Evolutionary conservation across 768 basidiomycete species (phyloP).

Genomic region (Leucosporidium yakuticum): DNA sequence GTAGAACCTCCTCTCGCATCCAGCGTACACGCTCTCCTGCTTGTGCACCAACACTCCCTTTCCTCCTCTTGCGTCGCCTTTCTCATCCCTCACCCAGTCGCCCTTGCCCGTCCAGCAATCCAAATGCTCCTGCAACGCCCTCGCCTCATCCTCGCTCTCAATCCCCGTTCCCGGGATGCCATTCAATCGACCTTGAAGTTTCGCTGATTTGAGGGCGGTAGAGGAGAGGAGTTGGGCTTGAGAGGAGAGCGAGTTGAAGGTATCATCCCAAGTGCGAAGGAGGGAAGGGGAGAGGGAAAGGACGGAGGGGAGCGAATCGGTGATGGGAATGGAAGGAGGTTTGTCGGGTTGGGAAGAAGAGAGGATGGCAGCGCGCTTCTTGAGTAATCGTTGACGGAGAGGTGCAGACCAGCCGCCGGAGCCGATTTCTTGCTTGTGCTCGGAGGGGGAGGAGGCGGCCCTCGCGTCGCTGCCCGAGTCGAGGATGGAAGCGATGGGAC

Average conservation of each 20-base stretch:
- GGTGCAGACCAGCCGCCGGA: too few species aligned
- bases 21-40: slow-evolving; percentile 27
- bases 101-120: slow-evolving; percentile 30
- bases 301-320: background rate
- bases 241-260: background rate
- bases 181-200: background rate
- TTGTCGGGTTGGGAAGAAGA: background rate
- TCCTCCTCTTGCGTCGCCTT: background rate
- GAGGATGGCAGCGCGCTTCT: background rate
- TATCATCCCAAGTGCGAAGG: background rate
- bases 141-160: slow-evolving; percentile 7
- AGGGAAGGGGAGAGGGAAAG: background rate
- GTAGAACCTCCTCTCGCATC: slow-evolving; percentile 39
- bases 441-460: too few species aligned
- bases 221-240: background rate
- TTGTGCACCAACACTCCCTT: slow-evolving; percentile 36
- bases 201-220: background rate
- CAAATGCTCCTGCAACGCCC: slow-evolving; percentile 32
- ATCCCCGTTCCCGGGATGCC: slow-evolving; percentile 37
- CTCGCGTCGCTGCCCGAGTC: too few species aligned
- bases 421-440: too few species aligned
- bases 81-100: slow-evolving; percentile 33
- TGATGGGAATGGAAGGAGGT: background rate
- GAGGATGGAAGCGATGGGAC: too few species aligned
- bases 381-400: background rate